Conservation (phyloP, 1,284 basidiomycete species). For the Xerocomus minutiporus region DNA sequence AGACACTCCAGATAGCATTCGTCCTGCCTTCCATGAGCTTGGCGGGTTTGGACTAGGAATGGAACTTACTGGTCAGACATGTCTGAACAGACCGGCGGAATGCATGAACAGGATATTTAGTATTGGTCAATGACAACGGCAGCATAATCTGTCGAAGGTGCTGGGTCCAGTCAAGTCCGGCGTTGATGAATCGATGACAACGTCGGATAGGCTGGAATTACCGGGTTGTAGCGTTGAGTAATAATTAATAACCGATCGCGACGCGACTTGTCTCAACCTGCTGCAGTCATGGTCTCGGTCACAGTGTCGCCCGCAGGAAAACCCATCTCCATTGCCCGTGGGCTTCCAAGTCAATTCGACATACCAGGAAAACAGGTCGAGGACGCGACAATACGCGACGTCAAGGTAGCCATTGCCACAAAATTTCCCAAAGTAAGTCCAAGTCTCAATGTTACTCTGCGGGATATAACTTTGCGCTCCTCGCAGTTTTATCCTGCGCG, state of each 20-base stretch:
- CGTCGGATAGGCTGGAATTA: no score
- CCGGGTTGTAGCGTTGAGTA: no score
- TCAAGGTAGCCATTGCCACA: slow-evolving; percentile 54
- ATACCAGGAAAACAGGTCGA: slow-evolving; percentile 44
- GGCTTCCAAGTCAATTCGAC: slow-evolving; percentile 55
- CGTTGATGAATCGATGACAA: not conserved
- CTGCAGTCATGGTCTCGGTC: slow-evolving; percentile 51
- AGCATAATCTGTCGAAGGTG: slow-evolving; percentile 7
- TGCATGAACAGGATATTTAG: not conserved
- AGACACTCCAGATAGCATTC: slow-evolving; percentile 18
- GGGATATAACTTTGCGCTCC: not conserved
- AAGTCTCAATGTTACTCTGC: not conserved
- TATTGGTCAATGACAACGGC: not conserved
- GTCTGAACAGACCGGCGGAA: not conserved
- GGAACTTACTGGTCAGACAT: slow-evolving; percentile 9
- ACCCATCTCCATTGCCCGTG: slow-evolving; percentile 43
- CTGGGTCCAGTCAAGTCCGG: not conserved
- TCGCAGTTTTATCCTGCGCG: slow-evolving; percentile 63
- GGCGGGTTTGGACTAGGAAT: not conserved
- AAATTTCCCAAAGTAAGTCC: slow-evolving; percentile 55
- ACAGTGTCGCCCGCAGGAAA: slow-evolving; percentile 49
- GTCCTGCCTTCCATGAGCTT: slow-evolving; percentile 19
- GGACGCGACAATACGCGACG: slow-evolving; percentile 51
- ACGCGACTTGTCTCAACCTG: not conserved
- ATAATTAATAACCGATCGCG: not conserved